Conservation (phyloP, 331 rosid species). For the Pyrus hybrid region DNA sequence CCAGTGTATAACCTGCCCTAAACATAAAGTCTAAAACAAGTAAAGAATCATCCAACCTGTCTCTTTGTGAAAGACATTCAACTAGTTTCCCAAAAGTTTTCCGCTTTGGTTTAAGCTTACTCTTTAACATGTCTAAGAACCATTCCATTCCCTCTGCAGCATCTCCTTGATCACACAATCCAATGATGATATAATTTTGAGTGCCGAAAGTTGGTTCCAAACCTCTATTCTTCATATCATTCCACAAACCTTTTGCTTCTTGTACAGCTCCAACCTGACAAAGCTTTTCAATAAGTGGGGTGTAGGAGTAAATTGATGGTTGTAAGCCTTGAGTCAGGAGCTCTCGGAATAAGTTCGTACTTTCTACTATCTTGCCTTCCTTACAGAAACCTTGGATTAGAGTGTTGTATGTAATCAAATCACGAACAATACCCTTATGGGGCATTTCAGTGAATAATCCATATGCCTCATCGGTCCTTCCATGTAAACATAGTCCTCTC, state of each 20-base stretch:
- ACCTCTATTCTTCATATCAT: constrained; percentile 38
- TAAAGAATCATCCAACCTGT: too few relatives aligned
- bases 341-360: constrained; percentile 29
- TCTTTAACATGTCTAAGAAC: constrained; percentile 37
- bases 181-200: constrained; percentile 32
- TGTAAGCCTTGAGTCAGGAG: constrained; percentile 40
- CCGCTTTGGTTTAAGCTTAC: constrained; percentile 35
- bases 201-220: constrained; percentile 27
- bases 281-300: constrained; percentile 37
- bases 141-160: constrained; percentile 44
- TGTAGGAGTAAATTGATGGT: constrained; percentile 34
- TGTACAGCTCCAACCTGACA: constrained; percentile 35
- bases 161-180: constrained; percentile 40
- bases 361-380: constrained; percentile 31
- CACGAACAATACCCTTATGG: constrained; percentile 32
- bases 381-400: constrained; percentile 45
- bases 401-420: constrained; percentile 43
- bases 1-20: too few relatives aligned
- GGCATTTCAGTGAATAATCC: constrained; percentile 47
- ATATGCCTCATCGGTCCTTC: constrained; percentile 44
- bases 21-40: too few relatives aligned
- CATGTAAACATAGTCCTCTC: constrained; percentile 42
- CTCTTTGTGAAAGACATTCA: constrained; percentile 28
- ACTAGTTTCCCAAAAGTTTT: constrained; percentile 7
- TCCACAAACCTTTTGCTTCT: constrained; percentile 47